These are phyloP conservation scores for Coniochaeta sp. DNA, from an alignment of 2,329 filamentous ascomycete species.

Conservation along the genomic window DNA sequence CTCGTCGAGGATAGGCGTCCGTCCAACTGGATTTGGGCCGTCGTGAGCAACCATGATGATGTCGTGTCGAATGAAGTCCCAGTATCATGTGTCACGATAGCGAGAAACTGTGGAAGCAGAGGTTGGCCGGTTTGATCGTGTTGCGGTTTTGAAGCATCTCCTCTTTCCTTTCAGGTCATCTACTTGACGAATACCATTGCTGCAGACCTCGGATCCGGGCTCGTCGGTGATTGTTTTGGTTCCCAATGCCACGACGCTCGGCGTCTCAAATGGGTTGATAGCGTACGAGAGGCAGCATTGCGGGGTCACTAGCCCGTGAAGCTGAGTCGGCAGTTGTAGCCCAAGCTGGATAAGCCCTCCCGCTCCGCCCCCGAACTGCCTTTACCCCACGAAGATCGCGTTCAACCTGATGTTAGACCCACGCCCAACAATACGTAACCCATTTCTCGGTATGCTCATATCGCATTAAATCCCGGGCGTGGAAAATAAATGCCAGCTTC, in stretches of 20 bases:
- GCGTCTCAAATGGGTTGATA: background rate
- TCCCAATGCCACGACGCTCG: background rate
- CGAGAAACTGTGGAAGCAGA: background rate
- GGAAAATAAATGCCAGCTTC: background rate
- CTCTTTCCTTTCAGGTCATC: background rate
- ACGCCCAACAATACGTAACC: background rate
- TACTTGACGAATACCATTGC: background rate
- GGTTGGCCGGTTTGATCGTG: background rate
- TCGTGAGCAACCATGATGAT: background rate
- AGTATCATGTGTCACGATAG: background rate
- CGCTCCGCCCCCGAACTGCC: background rate
- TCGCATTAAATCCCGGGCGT: background rate
- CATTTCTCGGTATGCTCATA: background rate
- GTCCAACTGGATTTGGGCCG: background rate
- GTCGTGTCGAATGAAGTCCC: background rate
- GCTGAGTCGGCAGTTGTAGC: background rate
- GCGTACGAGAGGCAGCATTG: background rate
- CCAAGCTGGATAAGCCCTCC: background rate
- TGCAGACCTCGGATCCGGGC: background rate
- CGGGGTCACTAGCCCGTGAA: background rate
- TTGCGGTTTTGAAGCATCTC: background rate
- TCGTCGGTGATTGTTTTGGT: background rate
- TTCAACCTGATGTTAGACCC: background rate
- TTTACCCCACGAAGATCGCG: background rate
- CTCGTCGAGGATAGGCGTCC: slow-evolving; percentile 9